phyloP scores from a whole-genome alignment of 306 rosid genomes.

The Glycine latifolia region DNA sequence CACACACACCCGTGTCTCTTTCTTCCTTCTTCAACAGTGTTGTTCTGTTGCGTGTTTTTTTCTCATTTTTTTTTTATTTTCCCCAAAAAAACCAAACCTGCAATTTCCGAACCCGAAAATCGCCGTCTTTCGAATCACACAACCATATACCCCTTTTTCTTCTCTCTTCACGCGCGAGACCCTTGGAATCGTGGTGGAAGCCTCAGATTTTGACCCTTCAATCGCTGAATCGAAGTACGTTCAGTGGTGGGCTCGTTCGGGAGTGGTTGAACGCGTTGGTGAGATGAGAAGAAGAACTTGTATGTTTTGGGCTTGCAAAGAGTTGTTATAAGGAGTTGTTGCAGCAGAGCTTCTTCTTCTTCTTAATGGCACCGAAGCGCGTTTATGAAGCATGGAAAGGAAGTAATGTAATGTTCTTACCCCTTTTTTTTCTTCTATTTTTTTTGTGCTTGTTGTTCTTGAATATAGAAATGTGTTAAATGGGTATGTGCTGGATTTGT shows the following conservation, averaged over 20 bases:
- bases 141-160: not conserved
- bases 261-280: conserved; percentile 36
- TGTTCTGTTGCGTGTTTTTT: not conserved
- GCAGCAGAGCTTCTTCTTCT: conserved; percentile 39
- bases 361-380: conserved; percentile 80
- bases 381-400: conserved; percentile 94
- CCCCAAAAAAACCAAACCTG: conserved; percentile 9
- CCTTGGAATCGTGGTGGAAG: conserved; percentile 31
- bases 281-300: conserved; percentile 48
- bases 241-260: conserved; percentile 39
- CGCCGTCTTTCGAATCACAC: conserved; percentile 46
- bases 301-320: conserved; percentile 54
- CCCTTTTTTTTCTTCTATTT: not conserved
- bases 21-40: conserved; percentile 37
- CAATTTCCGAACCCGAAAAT: conserved; percentile 48
- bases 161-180: conserved; percentile 1
- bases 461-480: conserved; percentile 14
- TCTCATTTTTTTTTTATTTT: not conserved
- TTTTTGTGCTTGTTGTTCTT: not conserved
- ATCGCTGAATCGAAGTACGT: conserved; percentile 45
- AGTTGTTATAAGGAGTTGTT: conserved; percentile 34
- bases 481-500: conserved; percentile 54
- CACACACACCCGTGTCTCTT: not conserved
- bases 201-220: conserved; percentile 44
- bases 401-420: conserved; percentile 70